Percentiles rank a stretch among this genome's conserved stretches.
Conservation (phyloP, 2,329 filamentous ascomycete genomes). For the Xylariaceae sp. region DNA sequence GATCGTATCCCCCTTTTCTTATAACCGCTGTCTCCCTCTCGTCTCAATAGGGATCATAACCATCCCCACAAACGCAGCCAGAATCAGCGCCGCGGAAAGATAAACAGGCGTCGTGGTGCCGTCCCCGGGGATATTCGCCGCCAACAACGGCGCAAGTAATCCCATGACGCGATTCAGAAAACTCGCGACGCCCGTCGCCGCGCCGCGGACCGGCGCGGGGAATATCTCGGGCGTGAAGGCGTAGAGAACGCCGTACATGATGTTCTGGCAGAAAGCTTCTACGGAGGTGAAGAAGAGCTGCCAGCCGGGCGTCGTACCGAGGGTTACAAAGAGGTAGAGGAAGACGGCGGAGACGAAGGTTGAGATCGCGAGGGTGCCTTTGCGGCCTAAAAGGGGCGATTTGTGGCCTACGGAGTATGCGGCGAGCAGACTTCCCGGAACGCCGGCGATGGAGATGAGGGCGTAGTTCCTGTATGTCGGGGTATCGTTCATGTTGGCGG, state of each 20-base stretch:
- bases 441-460: constrained; percentile 70
- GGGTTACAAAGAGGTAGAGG: constrained; percentile 60
- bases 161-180: constrained; percentile 66
- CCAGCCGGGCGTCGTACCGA: constrained; percentile 49
- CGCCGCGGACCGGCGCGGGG: constrained; percentile 65
- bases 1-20: constrained; percentile 7
- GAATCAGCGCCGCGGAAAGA: constrained; percentile 50
- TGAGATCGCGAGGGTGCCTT: constrained; percentile 63
- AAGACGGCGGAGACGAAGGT: constrained; percentile 64
- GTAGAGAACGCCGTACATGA: constrained; percentile 73
- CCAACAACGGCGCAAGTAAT: constrained; percentile 63
- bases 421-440: constrained; percentile 71
- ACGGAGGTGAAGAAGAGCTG: constrained; percentile 63
- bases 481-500: constrained; percentile 29
- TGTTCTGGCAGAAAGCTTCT: constrained; percentile 68
- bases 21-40: constrained; percentile 53
- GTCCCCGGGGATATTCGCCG: constrained; percentile 54
- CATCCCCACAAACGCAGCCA: constrained; percentile 56
- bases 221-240: constrained; percentile 75
- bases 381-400: constrained; percentile 60
- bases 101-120: constrained; percentile 54
- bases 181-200: constrained; percentile 66
- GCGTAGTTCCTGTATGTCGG: constrained; percentile 72
- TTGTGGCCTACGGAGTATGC: constrained; percentile 64
- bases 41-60: constrained; percentile 60